Evolutionary conservation across 2,329 filamentous ascomycete species (phyloP).

Genomic region (Aspergillus niger): DNA sequence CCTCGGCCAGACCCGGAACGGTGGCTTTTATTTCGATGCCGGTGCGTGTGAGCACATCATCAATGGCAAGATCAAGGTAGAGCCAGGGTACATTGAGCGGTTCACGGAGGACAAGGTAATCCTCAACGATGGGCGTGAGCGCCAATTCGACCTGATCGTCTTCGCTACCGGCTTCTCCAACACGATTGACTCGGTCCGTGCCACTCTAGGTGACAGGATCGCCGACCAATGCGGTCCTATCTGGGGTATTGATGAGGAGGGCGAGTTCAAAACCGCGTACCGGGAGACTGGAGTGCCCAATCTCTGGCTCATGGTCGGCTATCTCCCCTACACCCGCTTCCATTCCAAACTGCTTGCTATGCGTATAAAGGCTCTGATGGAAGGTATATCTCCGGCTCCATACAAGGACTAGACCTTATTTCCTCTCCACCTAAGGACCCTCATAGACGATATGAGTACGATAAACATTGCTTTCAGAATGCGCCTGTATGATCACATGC

Average conservation of each 20-base stretch:
- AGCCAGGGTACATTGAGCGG: constrained; percentile 15
- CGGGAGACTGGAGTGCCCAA: constrained; percentile 37
- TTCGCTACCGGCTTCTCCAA: constrained; percentile 34
- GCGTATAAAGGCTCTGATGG: constrained; percentile 33
- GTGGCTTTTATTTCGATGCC: constrained; percentile 36
- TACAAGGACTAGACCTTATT: constrained; percentile 2
- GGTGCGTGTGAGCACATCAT: constrained; percentile 33
- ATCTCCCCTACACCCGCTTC: constrained; percentile 38
- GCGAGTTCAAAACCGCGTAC: constrained; percentile 34
- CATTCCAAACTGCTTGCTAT: constrained; percentile 39
- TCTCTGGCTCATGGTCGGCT: constrained; percentile 44
- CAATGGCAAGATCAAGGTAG: constrained; percentile 33
- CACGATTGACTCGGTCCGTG: constrained; percentile 27
- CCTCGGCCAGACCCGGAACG: constrained; percentile 33
- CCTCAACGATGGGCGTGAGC: constrained; percentile 35
- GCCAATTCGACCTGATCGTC: constrained; percentile 34
- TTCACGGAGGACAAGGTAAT: constrained; percentile 32
- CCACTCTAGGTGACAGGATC: constrained; percentile 28
- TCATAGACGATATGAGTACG: no score
- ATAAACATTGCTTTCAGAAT: no score
- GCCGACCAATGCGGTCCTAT: constrained; percentile 26
- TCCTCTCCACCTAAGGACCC: no score
- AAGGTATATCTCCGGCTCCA: constrained; percentile 7
- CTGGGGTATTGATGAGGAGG: constrained; percentile 34
- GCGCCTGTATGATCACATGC: no score